Base-by-base conservation (phyloP, 768 basidiomycete genomes). In the Pulveroboletus sp. region DNA sequence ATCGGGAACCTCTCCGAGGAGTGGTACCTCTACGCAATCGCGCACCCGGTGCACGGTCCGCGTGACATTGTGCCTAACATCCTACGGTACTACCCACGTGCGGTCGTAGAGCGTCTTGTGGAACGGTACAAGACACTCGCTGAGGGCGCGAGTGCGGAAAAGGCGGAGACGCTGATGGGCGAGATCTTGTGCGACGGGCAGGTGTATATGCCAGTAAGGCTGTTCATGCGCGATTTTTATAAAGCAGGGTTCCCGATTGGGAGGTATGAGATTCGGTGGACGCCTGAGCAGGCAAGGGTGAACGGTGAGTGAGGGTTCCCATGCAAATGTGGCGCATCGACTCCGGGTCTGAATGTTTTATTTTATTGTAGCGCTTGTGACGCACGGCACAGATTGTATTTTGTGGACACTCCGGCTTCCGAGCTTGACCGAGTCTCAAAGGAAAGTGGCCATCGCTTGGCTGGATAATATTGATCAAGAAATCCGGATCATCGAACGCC, bases 11-110 rank as follows among this genome's bases (percentile, higher is more conserved):
- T 87, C 42, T 73, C 70, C 14, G 85, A 89, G 56, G 87, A 90
- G 63, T 89, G 87, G 86, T 86, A 81, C 62, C 74, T 88, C 43
- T 89, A 88, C 56, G 78, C 84, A 13, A 81, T 88, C 55, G 79
- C 85, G 5, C 80, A 87, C 61, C 78, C 81, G 0, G 75, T 87
- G 40, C 43, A 61, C 11, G 65, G 70, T 9, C 66, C 72, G 19
- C 54, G 54, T 20, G 87, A 89, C 52, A 70, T 88, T 10, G 59
- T 75, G 23, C 70, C 72, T 9, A 86, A 85, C 55, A 57, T 90
- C 40, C 65, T 73, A 57, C 66, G 86, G 47, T 89, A 85, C 60
- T 87, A 82, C 61, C 75, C 79, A 2, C 60, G 49, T 13, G 69
- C 74, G 10, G 64, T 83, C 31, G 76, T 78, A 5, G 56, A 69